Evolutionary conservation across 2,329 filamentous ascomycete species (phyloP).

Genomic region (Cordyceps tenuipes): DNA sequence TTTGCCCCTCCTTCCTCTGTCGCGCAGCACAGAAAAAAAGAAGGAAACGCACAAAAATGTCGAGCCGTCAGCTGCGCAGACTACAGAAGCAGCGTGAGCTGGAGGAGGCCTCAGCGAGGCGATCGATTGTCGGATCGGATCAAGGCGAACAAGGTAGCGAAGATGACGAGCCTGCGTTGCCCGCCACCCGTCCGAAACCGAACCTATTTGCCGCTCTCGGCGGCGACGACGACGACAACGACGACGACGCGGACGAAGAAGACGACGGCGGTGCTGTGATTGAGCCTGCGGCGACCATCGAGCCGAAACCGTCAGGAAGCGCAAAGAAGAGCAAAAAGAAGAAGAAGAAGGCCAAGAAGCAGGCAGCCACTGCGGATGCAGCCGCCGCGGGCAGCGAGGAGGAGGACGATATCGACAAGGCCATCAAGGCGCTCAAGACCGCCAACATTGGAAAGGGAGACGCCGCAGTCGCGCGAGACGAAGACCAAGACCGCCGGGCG

Average conservation of each 20-base stretch:
- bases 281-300: constrained; percentile 28
- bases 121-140: constrained; percentile 14
- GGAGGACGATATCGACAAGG: constrained; percentile 49
- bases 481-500: constrained; percentile 14
- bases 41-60: constrained; percentile 30
- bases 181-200: constrained; percentile 28
- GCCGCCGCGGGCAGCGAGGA: constrained; percentile 17
- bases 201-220: constrained; percentile 47
- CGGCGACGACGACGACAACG: constrained; percentile 33
- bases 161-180: constrained; percentile 14
- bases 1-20: not conserved
- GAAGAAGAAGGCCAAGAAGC: constrained; percentile 31
- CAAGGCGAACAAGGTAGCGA: constrained; percentile 27
- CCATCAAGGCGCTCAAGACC: constrained; percentile 41
- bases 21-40: not conserved
- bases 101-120: constrained; percentile 19
- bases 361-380: constrained; percentile 17
- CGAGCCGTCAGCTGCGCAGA: constrained; percentile 43
- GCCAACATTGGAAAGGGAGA: constrained; percentile 8
- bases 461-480: not conserved
- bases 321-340: constrained; percentile 29
- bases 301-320: constrained; percentile 14
- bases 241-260: constrained; percentile 25
- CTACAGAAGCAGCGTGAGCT: constrained; percentile 43
- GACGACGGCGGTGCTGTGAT: constrained; percentile 12